Conservation (phyloP, 1,284 basidiomycete genomes). For the Neotropicomus parvogracilis region DNA sequence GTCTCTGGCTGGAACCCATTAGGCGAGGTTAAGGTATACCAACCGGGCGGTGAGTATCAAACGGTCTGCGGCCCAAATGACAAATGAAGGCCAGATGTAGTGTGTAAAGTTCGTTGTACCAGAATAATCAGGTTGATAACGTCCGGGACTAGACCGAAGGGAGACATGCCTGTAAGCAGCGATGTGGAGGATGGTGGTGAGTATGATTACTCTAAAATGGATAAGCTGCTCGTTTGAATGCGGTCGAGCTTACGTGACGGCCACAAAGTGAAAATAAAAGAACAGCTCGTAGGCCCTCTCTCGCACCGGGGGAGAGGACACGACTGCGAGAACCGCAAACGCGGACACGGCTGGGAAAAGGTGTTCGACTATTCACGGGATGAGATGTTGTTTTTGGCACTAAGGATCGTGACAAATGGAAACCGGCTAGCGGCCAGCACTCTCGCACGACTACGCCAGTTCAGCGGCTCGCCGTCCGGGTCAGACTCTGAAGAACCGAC, state of each 20-base stretch:
- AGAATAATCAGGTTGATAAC: slow-evolving; percentile 10
- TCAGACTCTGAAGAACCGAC: slow-evolving; percentile 36
- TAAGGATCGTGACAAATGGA: slow-evolving; percentile 55
- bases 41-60: slow-evolving; percentile 48
- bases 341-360: slow-evolving; percentile 31
- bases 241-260: slow-evolving; percentile 36
- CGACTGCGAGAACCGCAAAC: slow-evolving; percentile 36
- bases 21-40: slow-evolving; percentile 44
- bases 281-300: slow-evolving; percentile 44
- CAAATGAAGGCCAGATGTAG: slow-evolving; percentile 52
- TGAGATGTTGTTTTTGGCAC: slow-evolving; percentile 59
- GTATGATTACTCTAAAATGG: slow-evolving; percentile 35
- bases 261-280: slow-evolving; percentile 38
- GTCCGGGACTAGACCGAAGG: slow-evolving; percentile 27
- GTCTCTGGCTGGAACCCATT: slow-evolving; percentile 13
- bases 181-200: slow-evolving; percentile 22
- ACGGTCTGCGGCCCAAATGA: slow-evolving; percentile 63
- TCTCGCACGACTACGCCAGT: slow-evolving; percentile 51
- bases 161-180: slow-evolving; percentile 27
- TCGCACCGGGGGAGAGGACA: slow-evolving; percentile 44
- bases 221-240: not conserved
- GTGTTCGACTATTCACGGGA: slow-evolving; percentile 38
- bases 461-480: slow-evolving; percentile 37
- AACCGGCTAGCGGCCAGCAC: slow-evolving; percentile 52
- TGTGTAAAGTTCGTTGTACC: slow-evolving; percentile 25